Conservation (phyloP, 805 yeast genomes). For the Metschnikowia gruessii region DNA sequence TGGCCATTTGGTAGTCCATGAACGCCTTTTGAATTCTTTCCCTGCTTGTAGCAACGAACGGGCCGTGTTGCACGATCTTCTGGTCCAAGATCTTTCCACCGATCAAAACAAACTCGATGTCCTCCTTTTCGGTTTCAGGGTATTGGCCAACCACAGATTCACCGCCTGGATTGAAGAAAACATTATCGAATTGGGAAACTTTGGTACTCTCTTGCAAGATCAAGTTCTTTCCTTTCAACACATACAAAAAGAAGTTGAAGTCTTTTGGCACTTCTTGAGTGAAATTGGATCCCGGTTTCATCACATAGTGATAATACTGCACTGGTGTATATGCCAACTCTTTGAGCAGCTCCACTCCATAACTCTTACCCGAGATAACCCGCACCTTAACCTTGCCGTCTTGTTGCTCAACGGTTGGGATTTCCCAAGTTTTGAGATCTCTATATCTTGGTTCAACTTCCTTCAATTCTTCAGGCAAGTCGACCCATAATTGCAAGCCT, state of each 20-base stretch:
- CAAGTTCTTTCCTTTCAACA: slow-evolving; percentile 56
- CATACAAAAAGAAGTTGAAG: slow-evolving; percentile 69
- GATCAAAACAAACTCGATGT: slow-evolving; percentile 63
- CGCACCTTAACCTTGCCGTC: slow-evolving; percentile 60
- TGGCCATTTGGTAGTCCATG: slow-evolving; percentile 63
- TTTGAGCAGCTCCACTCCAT: slow-evolving; percentile 69
- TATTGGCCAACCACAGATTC: slow-evolving; percentile 51
- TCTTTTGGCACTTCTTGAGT: slow-evolving; percentile 55
- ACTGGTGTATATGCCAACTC: slow-evolving; percentile 83
- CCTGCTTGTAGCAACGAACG: slow-evolving; percentile 75
- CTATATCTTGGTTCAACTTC: slow-evolving; percentile 68
- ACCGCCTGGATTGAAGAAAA: slow-evolving; percentile 71
- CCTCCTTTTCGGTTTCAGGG: slow-evolving; percentile 35
- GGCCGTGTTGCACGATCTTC: slow-evolving; percentile 82
- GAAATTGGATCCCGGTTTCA: slow-evolving; percentile 64
- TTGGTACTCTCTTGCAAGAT: slow-evolving; percentile 39
- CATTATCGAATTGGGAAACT: slow-evolving; percentile 44
- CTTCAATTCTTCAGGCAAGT: slow-evolving; percentile 20
- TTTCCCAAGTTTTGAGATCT: slow-evolving; percentile 66
- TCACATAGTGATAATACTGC: slow-evolving; percentile 59
- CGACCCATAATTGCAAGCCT: slow-evolving; percentile 78
- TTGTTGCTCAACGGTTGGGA: slow-evolving; percentile 64
- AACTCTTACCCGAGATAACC: slow-evolving; percentile 74
- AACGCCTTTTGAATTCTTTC: slow-evolving; percentile 69
- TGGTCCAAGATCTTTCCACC: slow-evolving; percentile 77